These are phyloP conservation scores for Penicillium riverlandense DNA, from an alignment of 495 filamentous ascomycete species.

Conservation along the genomic window DNA sequence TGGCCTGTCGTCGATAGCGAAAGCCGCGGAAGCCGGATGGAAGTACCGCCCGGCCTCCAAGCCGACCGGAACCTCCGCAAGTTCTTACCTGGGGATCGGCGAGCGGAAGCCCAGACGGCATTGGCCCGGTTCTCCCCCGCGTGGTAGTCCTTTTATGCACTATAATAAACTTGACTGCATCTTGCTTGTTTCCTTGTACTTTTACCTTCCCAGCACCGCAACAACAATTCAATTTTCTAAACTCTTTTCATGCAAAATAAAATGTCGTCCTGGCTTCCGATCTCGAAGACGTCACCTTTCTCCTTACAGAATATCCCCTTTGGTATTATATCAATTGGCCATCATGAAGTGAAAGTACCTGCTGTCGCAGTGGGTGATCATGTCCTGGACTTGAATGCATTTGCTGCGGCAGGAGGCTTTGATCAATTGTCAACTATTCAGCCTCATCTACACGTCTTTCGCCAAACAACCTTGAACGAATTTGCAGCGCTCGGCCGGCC, in stretches of 20 bases:
- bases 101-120: too few relatives aligned
- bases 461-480: slow-evolving; percentile 64
- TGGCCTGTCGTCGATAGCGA: too few relatives aligned
- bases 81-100: too few relatives aligned
- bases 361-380: slow-evolving; percentile 75
- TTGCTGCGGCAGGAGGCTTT: slow-evolving; percentile 55
- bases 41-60: too few relatives aligned
- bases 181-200: too few relatives aligned
- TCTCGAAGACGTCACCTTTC: slow-evolving; percentile 62
- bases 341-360: slow-evolving; percentile 47
- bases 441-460: slow-evolving; percentile 55
- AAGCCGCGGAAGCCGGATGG: too few relatives aligned
- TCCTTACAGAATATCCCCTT: slow-evolving; percentile 89
- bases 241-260: background rate
- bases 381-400: slow-evolving; percentile 67
- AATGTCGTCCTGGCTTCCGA: slow-evolving; percentile 58
- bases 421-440: slow-evolving; percentile 49
- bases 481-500: slow-evolving; percentile 74
- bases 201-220: too few relatives aligned
- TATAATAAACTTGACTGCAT: too few relatives aligned
- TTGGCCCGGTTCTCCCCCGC: too few relatives aligned
- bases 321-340: slow-evolving; percentile 70
- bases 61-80: too few relatives aligned
- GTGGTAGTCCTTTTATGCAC: too few relatives aligned
- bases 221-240: too few relatives aligned